Percentiles rank a stretch among this genome's conserved stretches.
phyloP scores from a whole-genome alignment of 352 stramenopile genomes.

The Pythium utonaiense region DNA sequence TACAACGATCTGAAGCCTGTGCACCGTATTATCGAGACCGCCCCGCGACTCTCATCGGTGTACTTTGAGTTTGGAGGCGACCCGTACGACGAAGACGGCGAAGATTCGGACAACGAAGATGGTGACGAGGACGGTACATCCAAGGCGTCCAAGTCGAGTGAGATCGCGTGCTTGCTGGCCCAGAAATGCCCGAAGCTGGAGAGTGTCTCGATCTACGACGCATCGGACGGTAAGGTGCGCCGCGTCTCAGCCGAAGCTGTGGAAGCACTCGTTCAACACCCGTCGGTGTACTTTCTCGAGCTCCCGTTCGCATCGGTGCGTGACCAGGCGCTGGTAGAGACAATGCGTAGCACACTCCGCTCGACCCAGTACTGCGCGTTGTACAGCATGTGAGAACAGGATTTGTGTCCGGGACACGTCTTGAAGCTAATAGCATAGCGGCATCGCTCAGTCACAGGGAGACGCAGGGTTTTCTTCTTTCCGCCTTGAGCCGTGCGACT shows the following conservation, averaged over 20 bases:
- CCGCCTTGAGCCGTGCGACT: too few species aligned
- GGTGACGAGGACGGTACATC: neutral
- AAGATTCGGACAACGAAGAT: neutral
- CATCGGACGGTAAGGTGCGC: neutral
- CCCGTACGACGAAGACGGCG: neutral
- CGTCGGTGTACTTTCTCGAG: neutral
- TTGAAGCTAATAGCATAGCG: too few species aligned
- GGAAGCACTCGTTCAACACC: neutral
- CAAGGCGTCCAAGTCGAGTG: neutral
- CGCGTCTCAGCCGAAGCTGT: neutral
- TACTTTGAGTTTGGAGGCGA: neutral
- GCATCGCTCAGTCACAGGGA: too few species aligned
- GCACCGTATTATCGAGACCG: neutral
- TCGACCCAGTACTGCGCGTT: neutral
- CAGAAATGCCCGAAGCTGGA: neutral
- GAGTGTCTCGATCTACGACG: neutral
- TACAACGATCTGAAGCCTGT: neutral
- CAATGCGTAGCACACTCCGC: neutral
- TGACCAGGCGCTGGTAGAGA: neutral
- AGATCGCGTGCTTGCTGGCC: neutral
- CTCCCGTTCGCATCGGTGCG: neutral
- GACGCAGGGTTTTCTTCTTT: too few species aligned
- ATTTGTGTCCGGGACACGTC: too few species aligned
- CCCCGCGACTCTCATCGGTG: neutral
- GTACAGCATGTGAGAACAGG: too few species aligned